These are phyloP conservation scores for Wallacemonas sp. DNA, from an alignment of 208 protist genomes.

Conservation along the genomic window DNA sequence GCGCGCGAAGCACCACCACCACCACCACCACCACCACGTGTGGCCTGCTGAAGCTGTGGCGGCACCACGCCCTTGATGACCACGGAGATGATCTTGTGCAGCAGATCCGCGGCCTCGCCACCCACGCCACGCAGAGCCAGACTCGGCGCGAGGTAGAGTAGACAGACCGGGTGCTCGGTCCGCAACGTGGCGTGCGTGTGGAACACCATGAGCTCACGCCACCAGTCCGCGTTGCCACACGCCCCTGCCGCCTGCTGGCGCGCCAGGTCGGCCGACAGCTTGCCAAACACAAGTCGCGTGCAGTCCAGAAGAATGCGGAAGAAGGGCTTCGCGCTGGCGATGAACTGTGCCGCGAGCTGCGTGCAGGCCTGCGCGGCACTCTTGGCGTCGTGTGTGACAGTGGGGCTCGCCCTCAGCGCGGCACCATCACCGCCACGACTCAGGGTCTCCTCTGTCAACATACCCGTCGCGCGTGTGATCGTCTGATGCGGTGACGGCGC, in stretches of 20 bases:
- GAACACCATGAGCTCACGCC: conserved; percentile 63
- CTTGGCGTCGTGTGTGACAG: not conserved
- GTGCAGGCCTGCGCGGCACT: not conserved
- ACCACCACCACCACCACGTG: not conserved
- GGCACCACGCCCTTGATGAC: conserved; percentile 69
- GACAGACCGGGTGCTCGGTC: conserved; percentile 53
- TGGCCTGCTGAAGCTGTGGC: conserved; percentile 16
- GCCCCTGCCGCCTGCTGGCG: conserved; percentile 58
- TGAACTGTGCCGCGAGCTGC: conserved; percentile 2
- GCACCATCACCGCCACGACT: too few relatives aligned
- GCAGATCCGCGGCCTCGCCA: conserved; percentile 66
- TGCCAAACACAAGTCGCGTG: conserved; percentile 52
- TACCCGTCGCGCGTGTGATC: too few relatives aligned
- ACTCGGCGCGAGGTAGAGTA: conserved; percentile 70
- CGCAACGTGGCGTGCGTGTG: conserved; percentile 47
- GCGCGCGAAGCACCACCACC: not conserved
- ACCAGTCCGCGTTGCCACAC: conserved; percentile 79
- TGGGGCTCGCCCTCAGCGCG: not conserved
- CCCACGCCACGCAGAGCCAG: conserved; percentile 52
- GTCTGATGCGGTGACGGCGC: not conserved
- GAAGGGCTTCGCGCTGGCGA: conserved; percentile 28
- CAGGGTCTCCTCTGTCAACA: too few relatives aligned
- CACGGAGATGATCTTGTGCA: conserved; percentile 72
- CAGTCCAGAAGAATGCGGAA: conserved; percentile 55
- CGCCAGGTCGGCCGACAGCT: conserved; percentile 57